phyloP scores from a whole-genome alignment of 2,329 filamentous ascomycete species.

The Xylaria sp. region DNA sequence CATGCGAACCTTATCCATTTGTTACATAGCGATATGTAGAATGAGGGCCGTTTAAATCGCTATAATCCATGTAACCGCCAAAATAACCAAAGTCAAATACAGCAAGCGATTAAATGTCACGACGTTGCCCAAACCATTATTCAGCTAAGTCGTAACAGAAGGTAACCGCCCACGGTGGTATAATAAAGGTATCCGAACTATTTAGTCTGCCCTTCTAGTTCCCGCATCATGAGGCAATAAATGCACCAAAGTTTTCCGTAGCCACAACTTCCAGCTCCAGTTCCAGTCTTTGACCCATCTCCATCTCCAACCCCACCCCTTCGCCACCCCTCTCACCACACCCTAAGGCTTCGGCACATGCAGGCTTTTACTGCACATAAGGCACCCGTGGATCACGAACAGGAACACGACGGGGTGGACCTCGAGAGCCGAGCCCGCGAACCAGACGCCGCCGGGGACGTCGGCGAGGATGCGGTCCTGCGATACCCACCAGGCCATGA shows the following conservation, averaged over 20 bases:
- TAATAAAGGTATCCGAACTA: neutral
- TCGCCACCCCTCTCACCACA: neutral
- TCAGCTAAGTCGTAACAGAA: neutral
- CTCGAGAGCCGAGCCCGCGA: conserved; percentile 72
- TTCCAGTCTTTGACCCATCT: neutral
- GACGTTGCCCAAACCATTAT: too few species aligned
- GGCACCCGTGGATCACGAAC: conserved; percentile 86
- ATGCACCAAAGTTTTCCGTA: too few species aligned
- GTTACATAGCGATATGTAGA: too few species aligned
- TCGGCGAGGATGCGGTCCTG: conserved; percentile 79
- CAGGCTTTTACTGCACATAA: conserved; percentile 95
- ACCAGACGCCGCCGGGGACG: conserved; percentile 76
- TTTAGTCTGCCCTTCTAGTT: too few species aligned
- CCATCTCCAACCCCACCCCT: neutral
- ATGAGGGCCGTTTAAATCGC: too few species aligned
- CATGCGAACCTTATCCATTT: too few species aligned
- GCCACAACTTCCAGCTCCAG: too few species aligned
- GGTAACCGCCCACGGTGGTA: neutral
- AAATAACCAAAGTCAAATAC: too few species aligned
- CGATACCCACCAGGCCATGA: conserved; percentile 90
- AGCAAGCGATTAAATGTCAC: too few species aligned
- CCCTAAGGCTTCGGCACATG: conserved; percentile 84
- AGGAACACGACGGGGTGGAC: conserved; percentile 82
- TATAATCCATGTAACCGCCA: too few species aligned
- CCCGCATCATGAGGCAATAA: too few species aligned